These are phyloP conservation scores for Capniomyces stellatus DNA, from an alignment of 371 early-diverging fungal genomes.

Conservation along the genomic window DNA sequence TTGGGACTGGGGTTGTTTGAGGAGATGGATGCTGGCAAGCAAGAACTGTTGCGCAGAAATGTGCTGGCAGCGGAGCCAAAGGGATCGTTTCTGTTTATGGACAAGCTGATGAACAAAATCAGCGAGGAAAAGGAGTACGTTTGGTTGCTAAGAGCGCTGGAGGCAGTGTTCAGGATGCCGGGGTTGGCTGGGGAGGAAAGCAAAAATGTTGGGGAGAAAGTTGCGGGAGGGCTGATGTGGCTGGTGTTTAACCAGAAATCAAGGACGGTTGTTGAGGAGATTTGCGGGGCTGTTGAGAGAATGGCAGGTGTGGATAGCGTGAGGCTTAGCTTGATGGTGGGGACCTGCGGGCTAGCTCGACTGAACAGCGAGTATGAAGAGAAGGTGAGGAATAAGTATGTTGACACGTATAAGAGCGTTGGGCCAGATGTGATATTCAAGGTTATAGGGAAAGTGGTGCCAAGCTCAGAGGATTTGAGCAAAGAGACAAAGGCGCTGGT, in stretches of 20 bases:
- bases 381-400: not conserved
- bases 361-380: not conserved
- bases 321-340: slow-evolving; percentile 14
- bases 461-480: slow-evolving; percentile 32
- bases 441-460: slow-evolving; percentile 32
- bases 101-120: slow-evolving; percentile 63
- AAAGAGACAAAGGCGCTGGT: too few relatives aligned
- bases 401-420: not conserved
- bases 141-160: slow-evolving; percentile 49
- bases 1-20: slow-evolving; percentile 17
- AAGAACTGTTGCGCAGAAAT: slow-evolving; percentile 7
- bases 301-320: slow-evolving; percentile 10
- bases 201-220: slow-evolving; percentile 10
- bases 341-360: slow-evolving; percentile 1
- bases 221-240: slow-evolving; percentile 21
- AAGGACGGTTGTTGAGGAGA: slow-evolving; percentile 18
- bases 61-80: slow-evolving; percentile 28
- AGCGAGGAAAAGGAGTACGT: slow-evolving; percentile 41
- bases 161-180: slow-evolving; percentile 24
- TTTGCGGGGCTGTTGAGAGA: not conserved
- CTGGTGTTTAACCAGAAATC: slow-evolving; percentile 19
- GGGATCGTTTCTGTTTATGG: slow-evolving; percentile 57
- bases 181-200: too few relatives aligned
- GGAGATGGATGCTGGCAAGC: slow-evolving; percentile 7
- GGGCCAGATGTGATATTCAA: slow-evolving; percentile 22